Evolutionary conservation across 768 basidiomycete genomes (phyloP), one percentile per base, ranked within the genome.

Genomic region (Lactarius vividus): DNA sequence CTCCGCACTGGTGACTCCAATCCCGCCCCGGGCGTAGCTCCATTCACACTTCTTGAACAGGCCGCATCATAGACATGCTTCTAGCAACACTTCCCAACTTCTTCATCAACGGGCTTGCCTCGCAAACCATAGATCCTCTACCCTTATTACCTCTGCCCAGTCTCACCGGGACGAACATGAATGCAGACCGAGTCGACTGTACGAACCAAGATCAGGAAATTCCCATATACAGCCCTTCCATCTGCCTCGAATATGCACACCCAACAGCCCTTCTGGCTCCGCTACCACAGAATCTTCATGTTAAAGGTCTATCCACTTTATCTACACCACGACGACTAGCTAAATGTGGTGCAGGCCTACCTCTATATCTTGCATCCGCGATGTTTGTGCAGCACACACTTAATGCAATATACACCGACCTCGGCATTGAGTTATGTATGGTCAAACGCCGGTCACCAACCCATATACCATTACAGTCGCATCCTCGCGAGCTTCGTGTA

Each of bases 11-110:
- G 91, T 88, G 64, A 42, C 76, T 46, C 37, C 29, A 26, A n/a
- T 10, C 29, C 13, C 37, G 28, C 62, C 39, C 28, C 53, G 18
- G 37, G 28, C 33, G 40, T 33, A 15, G 55, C 28, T 42, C 31
- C 13, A n/a, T 53, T 40, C 16, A 26, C 33, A 42, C 49, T 52
- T 35, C 57, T 15, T 40, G 46, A 26, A 29, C 66, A 92, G 91
- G 90, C 58, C 86, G 89, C 40, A 88, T 87, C 3, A 86, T 89
- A 61, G 83, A 85, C 71, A 77, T 89, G 37, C 78, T 93, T 0
- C 84, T 84, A 71, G 79, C 84, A 66, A 91, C 91, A 0, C 80
- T 92, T 8, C 89, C 89, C 1, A 79, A 82, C 11, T 92, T 92
- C 75, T 93, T 93, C 73, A 73, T 80, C 9, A 79, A 79, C 4